Evolutionary conservation across 164 flowering plant genomes (phyloP).

Genomic region (Dillenia suffruticosa): DNA sequence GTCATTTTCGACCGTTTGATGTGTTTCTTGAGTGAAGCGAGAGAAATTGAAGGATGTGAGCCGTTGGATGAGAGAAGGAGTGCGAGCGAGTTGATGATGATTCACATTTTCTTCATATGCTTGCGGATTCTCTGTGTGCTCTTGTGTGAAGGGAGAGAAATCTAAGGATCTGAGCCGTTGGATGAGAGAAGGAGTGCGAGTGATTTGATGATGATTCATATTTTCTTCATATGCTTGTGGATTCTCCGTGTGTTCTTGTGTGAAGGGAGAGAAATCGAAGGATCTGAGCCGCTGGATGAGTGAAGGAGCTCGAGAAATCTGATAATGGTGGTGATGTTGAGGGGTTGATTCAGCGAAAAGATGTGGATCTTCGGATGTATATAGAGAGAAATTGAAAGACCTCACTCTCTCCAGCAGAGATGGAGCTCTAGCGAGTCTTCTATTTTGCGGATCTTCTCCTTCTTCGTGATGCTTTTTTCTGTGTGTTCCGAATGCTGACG

Average conservation of each 20-base stretch:
- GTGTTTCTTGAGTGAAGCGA: background rate
- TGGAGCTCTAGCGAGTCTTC: slow-evolving; percentile 22
- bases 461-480: slow-evolving; percentile 7
- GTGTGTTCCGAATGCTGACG: slow-evolving; percentile 23
- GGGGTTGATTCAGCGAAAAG: background rate
- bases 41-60: slow-evolving; percentile 4
- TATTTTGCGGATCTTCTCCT: background rate
- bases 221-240: no score
- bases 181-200: background rate
- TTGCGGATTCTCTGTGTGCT: no score
- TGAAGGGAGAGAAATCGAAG: no score
- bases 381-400: slow-evolving; percentile 33
- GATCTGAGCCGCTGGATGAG: background rate
- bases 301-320: background rate
- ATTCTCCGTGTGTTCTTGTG: no score
- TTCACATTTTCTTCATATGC: no score
- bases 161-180: background rate
- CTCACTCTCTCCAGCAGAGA: slow-evolving; percentile 36
- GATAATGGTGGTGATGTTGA: background rate
- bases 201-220: no score
- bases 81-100: background rate
- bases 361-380: slow-evolving; percentile 11
- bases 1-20: background rate
- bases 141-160: no score
- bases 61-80: slow-evolving; percentile 8